Percentiles rank a stretch among this genome's conserved stretches.
Evolutionary conservation across 2,329 filamentous ascomycete species (phyloP).

Genomic region (Zelopaecilomyces penicillatus): DNA sequence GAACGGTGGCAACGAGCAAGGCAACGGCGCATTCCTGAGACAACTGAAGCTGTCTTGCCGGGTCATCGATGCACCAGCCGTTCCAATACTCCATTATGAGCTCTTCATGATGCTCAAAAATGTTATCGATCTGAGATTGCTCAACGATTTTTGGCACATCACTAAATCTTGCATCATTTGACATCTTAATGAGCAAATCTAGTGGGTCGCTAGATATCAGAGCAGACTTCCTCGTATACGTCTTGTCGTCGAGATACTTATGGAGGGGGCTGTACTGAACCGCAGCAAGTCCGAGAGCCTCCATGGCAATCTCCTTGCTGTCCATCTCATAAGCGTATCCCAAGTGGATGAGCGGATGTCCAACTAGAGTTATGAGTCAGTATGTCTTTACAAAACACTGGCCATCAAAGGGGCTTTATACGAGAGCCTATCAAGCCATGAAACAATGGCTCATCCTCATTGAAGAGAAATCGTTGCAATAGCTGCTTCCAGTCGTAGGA

Average conservation of each 20-base stretch:
- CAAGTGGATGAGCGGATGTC: constrained; percentile 86
- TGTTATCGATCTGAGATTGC: constrained; percentile 52
- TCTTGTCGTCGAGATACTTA: constrained; percentile 62
- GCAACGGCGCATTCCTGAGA: constrained; percentile 56
- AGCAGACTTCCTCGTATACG: constrained; percentile 57
- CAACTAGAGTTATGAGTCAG: constrained; percentile 46
- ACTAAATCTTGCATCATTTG: constrained; percentile 61
- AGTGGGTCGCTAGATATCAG: constrained; percentile 54
- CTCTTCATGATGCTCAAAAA: constrained; percentile 62
- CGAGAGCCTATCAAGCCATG: constrained; percentile 71
- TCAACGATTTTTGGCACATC: constrained; percentile 52
- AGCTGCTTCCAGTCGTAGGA: constrained; percentile 80
- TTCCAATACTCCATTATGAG: constrained; percentile 85
- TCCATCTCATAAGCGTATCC: constrained; percentile 89
- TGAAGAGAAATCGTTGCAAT: constrained; percentile 66
- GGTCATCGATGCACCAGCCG: constrained; percentile 66
- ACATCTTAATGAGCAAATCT: constrained; percentile 63
- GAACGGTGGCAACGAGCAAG: constrained; percentile 53
- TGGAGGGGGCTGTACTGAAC: constrained; percentile 52
- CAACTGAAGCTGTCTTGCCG: constrained; percentile 65
- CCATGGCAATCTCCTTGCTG: constrained; percentile 78
- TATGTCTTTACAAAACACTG: constrained; percentile 2
- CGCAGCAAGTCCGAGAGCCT: constrained; percentile 66
- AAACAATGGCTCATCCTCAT: constrained; percentile 66
- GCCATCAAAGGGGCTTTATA: constrained; percentile 36